These are phyloP conservation scores for Candida mattraensis DNA, from an alignment of 805 yeast species.

Conservation along the genomic window DNA sequence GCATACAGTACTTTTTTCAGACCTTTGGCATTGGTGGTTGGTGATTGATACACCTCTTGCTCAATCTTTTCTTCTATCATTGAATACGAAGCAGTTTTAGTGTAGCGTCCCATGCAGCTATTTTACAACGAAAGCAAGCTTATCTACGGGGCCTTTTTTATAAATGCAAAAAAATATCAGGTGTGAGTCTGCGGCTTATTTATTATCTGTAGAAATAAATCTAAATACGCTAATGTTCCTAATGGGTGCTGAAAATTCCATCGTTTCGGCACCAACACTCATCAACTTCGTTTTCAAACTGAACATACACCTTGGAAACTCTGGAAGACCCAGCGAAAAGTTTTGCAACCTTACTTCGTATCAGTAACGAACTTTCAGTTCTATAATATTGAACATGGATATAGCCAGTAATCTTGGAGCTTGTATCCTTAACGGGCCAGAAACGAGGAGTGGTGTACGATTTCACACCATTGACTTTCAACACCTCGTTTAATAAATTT, in stretches of 20 bases:
- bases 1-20: no score
- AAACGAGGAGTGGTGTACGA: conserved; percentile 88
- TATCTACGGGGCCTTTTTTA: no score
- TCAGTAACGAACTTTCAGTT: conserved; percentile 30
- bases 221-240: no score
- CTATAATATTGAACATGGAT: conserved; percentile 73
- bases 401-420: conserved; percentile 60
- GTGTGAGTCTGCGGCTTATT: no score
- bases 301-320: conserved; percentile 31
- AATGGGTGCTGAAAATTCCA: conserved; percentile 30
- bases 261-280: conserved; percentile 40
- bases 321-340: conserved; percentile 22
- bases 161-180: no score
- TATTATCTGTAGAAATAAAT: no score
- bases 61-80: no score
- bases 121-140: no score
- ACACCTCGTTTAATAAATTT: conserved; percentile 64
- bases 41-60: no score
- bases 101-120: no score
- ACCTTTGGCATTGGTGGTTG: no score
- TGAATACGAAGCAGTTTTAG: no score
- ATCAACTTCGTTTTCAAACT: conserved; percentile 38
- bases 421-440: conserved; percentile 62
- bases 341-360: conserved; percentile 30
- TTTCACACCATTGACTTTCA: conserved; percentile 73